These are phyloP conservation scores for Neurospora sp. DNA, from an alignment of 495 filamentous ascomycete genomes.

Conservation along the genomic window DNA sequence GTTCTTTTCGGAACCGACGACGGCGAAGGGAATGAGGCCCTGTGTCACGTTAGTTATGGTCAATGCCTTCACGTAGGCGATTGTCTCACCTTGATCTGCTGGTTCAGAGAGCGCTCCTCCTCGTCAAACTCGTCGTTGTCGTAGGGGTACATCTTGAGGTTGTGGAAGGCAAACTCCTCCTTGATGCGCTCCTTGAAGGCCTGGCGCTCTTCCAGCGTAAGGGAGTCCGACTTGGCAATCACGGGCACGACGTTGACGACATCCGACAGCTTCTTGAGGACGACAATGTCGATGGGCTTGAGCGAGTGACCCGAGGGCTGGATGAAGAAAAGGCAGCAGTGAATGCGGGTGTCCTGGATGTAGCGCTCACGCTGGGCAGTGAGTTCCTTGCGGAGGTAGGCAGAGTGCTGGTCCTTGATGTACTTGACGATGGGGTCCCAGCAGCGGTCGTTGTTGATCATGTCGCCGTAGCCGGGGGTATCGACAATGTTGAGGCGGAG, in stretches of 20 bases:
- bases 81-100: conserved; percentile 62
- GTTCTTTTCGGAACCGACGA: conserved; percentile 94
- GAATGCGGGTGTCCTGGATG: conserved; percentile 96
- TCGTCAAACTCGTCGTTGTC: conserved; percentile 98
- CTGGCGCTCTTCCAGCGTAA: conserved; percentile 89
- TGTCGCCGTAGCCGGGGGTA: conserved; percentile 95
- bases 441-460: conserved; percentile 99
- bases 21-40: conserved; percentile 94
- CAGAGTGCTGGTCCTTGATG: conserved; percentile 99
- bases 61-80: too few species aligned
- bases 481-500: conserved; percentile 95
- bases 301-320: conserved; percentile 93
- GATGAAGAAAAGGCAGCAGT: conserved; percentile 99
- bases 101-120: conserved; percentile 89
- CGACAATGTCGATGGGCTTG: conserved; percentile 99
- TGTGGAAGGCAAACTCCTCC: conserved; percentile 99
- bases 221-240: conserved; percentile 94
- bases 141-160: conserved; percentile 99
- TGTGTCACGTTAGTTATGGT: conserved; percentile 25
- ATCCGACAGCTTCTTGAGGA: conserved; percentile 97
- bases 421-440: conserved; percentile 99
- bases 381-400: conserved; percentile 98
- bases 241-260: conserved; percentile 99
- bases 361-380: conserved; percentile 99
- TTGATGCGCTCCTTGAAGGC: conserved; percentile 99